Percentiles rank a stretch among this genome's conserved stretches.
Evolutionary conservation across 441 rosid genomes (phyloP).

Genomic region (Mallotus japonicus): DNA sequence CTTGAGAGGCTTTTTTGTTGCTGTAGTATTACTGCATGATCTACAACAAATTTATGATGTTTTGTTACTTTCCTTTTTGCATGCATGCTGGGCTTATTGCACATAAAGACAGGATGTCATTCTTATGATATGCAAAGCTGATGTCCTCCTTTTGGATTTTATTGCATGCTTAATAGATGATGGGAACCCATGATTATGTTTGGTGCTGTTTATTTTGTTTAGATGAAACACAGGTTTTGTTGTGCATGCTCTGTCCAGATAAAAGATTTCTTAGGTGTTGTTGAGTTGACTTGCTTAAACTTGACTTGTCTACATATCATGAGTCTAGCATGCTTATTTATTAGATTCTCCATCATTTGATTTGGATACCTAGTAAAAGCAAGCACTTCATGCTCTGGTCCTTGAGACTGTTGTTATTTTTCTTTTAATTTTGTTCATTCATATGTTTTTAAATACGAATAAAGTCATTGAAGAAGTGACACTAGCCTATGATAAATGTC

Average conservation of each 20-base stretch:
- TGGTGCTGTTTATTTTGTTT: background rate
- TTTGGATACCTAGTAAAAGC: background rate
- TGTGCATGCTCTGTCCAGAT: background rate
- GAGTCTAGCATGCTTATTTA: background rate
- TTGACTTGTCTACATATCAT: background rate
- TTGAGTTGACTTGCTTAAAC: background rate
- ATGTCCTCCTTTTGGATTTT: background rate
- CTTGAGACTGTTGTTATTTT: background rate
- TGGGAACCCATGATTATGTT: background rate
- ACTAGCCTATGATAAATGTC: slow-evolving; percentile 3
- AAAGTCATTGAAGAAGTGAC: background rate
- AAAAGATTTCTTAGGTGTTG: background rate
- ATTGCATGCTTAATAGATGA: background rate
- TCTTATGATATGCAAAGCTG: background rate
- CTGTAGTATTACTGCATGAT: background rate
- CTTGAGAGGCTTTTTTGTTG: background rate
- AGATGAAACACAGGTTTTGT: background rate
- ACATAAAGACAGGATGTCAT: background rate
- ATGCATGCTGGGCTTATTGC: background rate
- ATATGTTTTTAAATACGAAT: background rate
- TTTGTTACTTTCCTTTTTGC: background rate
- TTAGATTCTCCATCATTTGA: background rate
- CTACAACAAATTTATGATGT: background rate
- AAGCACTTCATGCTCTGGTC: background rate
- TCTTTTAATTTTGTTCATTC: background rate